Percentiles rank a stretch among this genome's conserved stretches.
These are phyloP conservation scores for Aspergillus funiculosus DNA, from an alignment of 495 filamentous ascomycete genomes.

Conservation along the genomic window DNA sequence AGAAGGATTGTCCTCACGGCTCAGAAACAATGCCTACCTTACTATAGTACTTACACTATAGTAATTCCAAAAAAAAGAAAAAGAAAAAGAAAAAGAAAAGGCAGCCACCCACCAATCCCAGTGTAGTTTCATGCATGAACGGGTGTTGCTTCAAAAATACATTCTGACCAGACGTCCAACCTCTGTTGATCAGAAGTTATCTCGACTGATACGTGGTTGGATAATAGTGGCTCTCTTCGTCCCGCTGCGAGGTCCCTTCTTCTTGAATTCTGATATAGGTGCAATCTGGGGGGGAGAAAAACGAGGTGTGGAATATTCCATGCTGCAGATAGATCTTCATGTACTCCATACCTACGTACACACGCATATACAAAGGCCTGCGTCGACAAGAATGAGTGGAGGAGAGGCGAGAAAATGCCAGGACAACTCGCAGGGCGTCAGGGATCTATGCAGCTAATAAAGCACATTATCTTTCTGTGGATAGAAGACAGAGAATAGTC, in stretches of 20 bases:
- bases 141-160: conserved; percentile 16
- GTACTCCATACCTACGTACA: neutral
- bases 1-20: too few relatives aligned
- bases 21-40: too few relatives aligned
- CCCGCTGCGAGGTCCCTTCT: too few relatives aligned
- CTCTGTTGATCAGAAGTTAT: conserved; percentile 8
- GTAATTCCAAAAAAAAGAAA: neutral
- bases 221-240: conserved; percentile 1
- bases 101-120: conserved; percentile 4
- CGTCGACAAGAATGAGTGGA: too few relatives aligned
- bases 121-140: conserved; percentile 18
- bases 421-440: neutral
- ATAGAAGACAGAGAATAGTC: neutral
- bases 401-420: neutral
- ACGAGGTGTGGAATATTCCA: conserved; percentile 3
- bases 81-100: neutral
- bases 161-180: neutral
- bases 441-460: conserved; percentile 1
- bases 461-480: neutral
- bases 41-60: too few relatives aligned
- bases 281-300: neutral
- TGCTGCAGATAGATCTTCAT: neutral
- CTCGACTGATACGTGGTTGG: conserved; percentile 6
- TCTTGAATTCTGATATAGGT: neutral
- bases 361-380: neutral